Percentiles rank a stretch among this genome's conserved stretches.
phyloP scores from a whole-genome alignment of 352 stramenopile genomes.

The Paralagenidium karlingii region DNA sequence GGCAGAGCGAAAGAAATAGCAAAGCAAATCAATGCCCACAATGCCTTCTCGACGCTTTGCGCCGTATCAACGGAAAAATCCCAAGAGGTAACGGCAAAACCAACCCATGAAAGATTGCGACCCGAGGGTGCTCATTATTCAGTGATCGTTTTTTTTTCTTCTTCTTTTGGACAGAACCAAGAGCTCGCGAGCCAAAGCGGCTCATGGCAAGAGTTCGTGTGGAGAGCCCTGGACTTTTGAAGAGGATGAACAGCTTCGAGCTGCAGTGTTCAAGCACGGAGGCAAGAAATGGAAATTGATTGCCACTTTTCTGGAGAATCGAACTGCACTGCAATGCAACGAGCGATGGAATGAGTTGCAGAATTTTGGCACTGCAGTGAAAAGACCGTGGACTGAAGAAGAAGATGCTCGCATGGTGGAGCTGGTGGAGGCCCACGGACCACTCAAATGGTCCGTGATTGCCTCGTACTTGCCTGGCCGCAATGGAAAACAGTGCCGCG shows the following conservation, averaged over 20 bases:
- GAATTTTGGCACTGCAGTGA: constrained; percentile 10
- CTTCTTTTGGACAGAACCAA: too few species aligned
- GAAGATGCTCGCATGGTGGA: constrained; percentile 32
- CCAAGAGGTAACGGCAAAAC: too few species aligned
- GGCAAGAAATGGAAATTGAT: constrained; percentile 76
- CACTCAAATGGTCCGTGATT: constrained; percentile 37
- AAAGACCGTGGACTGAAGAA: constrained; percentile 17
- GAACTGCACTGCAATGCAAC: constrained; percentile 9
- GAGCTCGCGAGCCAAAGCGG: too few species aligned
- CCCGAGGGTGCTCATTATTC: too few species aligned
- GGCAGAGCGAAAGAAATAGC: too few species aligned
- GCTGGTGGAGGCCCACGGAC: constrained; percentile 24
- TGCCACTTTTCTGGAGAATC: constrained; percentile 21
- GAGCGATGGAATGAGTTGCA: constrained; percentile 27
- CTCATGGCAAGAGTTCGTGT: too few species aligned
- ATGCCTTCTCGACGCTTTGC: too few species aligned
- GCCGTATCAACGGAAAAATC: too few species aligned
- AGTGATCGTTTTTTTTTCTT: too few species aligned
- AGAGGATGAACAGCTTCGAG: constrained; percentile 56
- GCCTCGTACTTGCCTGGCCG: constrained; percentile 40
- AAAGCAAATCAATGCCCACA: too few species aligned
- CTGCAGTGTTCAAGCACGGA: constrained; percentile 52
- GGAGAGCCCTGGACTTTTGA: not conserved
- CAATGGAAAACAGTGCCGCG: constrained; percentile 60
- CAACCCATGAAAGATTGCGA: too few species aligned